Base-by-base conservation (phyloP, 2,329 filamentous ascomycete genomes). In the Pezicula radicicola region DNA sequence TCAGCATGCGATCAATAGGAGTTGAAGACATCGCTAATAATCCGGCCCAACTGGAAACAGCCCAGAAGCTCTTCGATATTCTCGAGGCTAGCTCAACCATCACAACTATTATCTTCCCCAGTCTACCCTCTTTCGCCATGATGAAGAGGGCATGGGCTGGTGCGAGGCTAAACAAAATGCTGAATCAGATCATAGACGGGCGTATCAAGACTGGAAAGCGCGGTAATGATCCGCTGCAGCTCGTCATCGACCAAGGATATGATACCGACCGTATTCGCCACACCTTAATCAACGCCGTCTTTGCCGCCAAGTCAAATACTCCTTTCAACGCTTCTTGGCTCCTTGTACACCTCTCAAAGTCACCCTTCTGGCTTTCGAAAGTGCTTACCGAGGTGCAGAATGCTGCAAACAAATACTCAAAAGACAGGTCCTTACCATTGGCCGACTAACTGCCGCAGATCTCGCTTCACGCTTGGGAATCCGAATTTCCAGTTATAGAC, bases 1-100 rank as follows among this genome's bases (percentile, higher is more conserved):
- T 84, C n/a, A 83, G 78, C 4, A 80, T 83, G 68, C 74, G 80
- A 12, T 77, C 73, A 4, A 70, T 83, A 1, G 80, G 77, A 6
- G 72, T 72, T 48, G 68, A 74, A 30, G 80, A 84, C 40, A 74
- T 84, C 25, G 79, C 78, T 13, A 68, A 78, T 3, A 68, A 78
- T 46, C 69, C 70, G 0, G 56, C 55, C 6, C 60, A 77, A 18
- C 58, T 79, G 3, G 64, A 63, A n/a, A 65, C 70, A 36, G 73
- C 72, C 2, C 66, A 82, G 13, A 52, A 63, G 13, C 64, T 72
- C 10, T 83, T 76, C 53, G 72, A 77, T 50, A 63, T 62, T 27
- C 72, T 83, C 40, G 79, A 81, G 48, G 56, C 56, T 2, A 68
- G 67, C 49, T 68, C 64, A 13, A 76, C 74, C 1, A 70, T 74